Conservation (phyloP, 2,329 filamentous ascomycete species). For the Rasamsonia emersonii region DNA sequence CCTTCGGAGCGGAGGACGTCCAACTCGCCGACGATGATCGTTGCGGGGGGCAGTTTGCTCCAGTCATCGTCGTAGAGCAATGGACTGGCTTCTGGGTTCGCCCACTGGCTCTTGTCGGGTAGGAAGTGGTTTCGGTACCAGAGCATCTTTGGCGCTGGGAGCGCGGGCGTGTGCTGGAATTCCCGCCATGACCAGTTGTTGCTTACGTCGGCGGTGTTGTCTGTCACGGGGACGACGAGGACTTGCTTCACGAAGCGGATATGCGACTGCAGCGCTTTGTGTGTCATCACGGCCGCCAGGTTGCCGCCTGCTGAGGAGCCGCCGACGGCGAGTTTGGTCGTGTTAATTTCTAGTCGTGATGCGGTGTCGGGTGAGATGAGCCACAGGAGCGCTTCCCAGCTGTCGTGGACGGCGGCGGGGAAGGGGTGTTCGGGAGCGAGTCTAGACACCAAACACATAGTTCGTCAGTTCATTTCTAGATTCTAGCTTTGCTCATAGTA, state of each 20-base stretch:
- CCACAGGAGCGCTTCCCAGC: constrained; percentile 49
- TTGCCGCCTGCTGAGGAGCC: constrained; percentile 48
- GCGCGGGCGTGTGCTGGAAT: constrained; percentile 44
- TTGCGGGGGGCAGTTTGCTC: constrained; percentile 41
- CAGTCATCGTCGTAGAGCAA: constrained; percentile 45
- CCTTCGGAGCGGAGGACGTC: constrained; percentile 51
- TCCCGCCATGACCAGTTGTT: constrained; percentile 42
- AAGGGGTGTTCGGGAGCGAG: constrained; percentile 50
- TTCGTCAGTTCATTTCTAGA: no score
- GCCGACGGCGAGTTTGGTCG: constrained; percentile 38
- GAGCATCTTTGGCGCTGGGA: constrained; percentile 50
- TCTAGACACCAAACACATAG: constrained; percentile 21
- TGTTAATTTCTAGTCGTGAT: constrained; percentile 33
- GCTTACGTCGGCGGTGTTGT: constrained; percentile 44
- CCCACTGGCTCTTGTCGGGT: constrained; percentile 38
- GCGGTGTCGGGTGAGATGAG: constrained; percentile 32
- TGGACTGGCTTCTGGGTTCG: constrained; percentile 46
- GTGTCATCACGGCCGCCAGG: constrained; percentile 45
- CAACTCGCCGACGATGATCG: constrained; percentile 47
- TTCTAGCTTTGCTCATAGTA: not conserved
- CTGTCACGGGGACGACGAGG: constrained; percentile 50
- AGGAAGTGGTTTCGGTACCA: constrained; percentile 55
- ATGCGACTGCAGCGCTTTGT: constrained; percentile 35
- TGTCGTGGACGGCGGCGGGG: constrained; percentile 50
- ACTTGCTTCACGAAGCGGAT: constrained; percentile 42